Percentiles rank a stretch among this genome's conserved stretches.
These are phyloP conservation scores for Jaltomata sinuosa DNA, from an alignment of 257 asterid genomes.

Conservation along the genomic window DNA sequence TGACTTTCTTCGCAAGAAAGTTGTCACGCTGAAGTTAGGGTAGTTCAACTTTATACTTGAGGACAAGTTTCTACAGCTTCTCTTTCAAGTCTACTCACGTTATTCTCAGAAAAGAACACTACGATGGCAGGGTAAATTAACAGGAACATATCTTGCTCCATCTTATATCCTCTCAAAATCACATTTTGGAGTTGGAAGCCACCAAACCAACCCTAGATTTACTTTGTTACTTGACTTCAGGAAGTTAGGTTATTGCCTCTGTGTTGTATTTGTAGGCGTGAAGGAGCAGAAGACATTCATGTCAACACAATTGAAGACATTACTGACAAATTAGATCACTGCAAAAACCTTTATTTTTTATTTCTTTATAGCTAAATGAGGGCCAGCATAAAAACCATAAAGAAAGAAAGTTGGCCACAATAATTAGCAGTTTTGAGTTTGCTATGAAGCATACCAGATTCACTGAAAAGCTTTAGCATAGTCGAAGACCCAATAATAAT, in stretches of 20 bases:
- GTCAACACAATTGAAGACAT: background rate
- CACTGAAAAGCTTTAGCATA: background rate
- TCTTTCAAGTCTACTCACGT: background rate
- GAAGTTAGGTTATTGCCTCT: background rate
- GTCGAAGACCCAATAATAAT: background rate
- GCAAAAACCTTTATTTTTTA: background rate
- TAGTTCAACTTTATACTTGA: background rate
- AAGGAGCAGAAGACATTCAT: background rate
- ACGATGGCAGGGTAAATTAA: background rate
- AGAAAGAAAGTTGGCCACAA: background rate
- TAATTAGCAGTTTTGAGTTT: background rate
- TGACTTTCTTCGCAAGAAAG: background rate
- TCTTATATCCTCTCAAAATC: background rate
- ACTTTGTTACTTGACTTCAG: background rate
- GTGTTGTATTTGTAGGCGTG: background rate
- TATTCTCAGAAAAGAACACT: background rate
- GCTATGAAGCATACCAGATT: background rate
- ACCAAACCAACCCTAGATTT: background rate
- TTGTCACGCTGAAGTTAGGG: background rate
- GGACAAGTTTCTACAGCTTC: background rate
- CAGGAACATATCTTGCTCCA: background rate
- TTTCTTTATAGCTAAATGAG: background rate
- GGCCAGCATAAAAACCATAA: background rate
- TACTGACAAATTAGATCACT: background rate
- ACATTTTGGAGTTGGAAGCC: background rate